phyloP scores from a whole-genome alignment of 306 rosid genomes.

The Dicorynia guianensis region DNA sequence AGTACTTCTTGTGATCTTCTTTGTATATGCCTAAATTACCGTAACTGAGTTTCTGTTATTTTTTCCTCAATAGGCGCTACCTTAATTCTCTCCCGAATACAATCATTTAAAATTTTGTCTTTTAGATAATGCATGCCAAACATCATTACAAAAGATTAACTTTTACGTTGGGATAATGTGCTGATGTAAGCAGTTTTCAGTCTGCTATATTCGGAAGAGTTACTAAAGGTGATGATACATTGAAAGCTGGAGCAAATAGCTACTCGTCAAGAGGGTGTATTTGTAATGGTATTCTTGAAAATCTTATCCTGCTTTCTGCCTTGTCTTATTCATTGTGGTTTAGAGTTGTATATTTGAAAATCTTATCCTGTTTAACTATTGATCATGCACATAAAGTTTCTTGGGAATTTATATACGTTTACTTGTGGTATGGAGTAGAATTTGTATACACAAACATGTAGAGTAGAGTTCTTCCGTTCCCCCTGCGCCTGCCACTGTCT shows the following conservation, averaged over 20 bases:
- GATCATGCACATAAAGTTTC: constrained; percentile 17
- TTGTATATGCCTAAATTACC: no score
- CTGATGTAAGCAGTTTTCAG: constrained; percentile 56
- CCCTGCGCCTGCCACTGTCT: no score
- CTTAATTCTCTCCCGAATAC: no score
- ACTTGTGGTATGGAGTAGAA: neutral
- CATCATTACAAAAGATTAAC: constrained; percentile 28
- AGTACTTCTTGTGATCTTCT: no score
- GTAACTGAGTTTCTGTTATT: no score
- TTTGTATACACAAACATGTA: neutral
- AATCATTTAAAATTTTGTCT: no score
- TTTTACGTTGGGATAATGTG: constrained; percentile 38
- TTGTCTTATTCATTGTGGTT: neutral
- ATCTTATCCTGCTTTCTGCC: constrained; percentile 38
- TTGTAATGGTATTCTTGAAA: constrained; percentile 76
- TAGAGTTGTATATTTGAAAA: no score
- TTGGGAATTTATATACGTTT: constrained; percentile 15
- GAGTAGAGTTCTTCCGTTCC: constrained; percentile 3
- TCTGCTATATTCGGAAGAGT: constrained; percentile 94
- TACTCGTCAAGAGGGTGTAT: constrained; percentile 85
- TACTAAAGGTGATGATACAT: constrained; percentile 86
- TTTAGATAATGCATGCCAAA: constrained; percentile 27
- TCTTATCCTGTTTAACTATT: constrained; percentile 11
- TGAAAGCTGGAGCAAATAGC: constrained; percentile 87
- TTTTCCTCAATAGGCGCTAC: no score